Conservation (phyloP, 2,329 filamentous ascomycete genomes). For the Cladosporium sp. region DNA sequence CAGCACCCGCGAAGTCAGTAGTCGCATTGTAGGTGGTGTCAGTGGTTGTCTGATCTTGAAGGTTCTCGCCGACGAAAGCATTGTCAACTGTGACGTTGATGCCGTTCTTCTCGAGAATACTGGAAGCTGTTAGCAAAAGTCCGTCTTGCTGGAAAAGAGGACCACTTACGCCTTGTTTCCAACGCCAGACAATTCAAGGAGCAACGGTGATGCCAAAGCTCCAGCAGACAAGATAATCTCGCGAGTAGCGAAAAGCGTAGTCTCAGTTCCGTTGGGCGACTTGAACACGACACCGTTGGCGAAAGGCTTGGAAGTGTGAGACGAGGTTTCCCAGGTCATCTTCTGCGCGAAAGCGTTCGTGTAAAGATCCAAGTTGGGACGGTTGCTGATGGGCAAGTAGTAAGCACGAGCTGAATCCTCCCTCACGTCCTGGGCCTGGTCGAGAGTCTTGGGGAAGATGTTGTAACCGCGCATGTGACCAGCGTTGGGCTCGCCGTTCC, state of each 20-base stretch:
- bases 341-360: conserved; percentile 5
- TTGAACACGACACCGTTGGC: conserved; percentile 28
- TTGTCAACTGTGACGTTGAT: conserved; percentile 52
- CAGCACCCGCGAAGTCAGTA: background rate
- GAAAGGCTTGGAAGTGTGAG: conserved; percentile 7
- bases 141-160: background rate
- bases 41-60: conserved; percentile 40
- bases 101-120: conserved; percentile 46
- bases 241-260: conserved; percentile 36
- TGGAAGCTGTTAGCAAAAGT: conserved; percentile 35
- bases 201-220: conserved; percentile 57
- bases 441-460: conserved; percentile 13
- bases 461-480: conserved; percentile 11
- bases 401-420: conserved; percentile 5
- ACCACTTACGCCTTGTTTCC: conserved; percentile 43
- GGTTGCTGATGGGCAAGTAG: conserved; percentile 4
- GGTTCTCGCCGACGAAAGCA: conserved; percentile 56
- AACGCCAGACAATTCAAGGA: conserved; percentile 64
- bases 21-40: conserved; percentile 8
- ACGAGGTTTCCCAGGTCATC: background rate
- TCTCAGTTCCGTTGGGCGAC: conserved; percentile 34
- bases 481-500: conserved; percentile 7
- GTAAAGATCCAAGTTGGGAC: conserved; percentile 8
- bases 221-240: conserved; percentile 58
- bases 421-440: background rate